Evolutionary conservation across 768 basidiomycete species (phyloP).

Genomic region (Pilatotrama ljubarskyi): DNA sequence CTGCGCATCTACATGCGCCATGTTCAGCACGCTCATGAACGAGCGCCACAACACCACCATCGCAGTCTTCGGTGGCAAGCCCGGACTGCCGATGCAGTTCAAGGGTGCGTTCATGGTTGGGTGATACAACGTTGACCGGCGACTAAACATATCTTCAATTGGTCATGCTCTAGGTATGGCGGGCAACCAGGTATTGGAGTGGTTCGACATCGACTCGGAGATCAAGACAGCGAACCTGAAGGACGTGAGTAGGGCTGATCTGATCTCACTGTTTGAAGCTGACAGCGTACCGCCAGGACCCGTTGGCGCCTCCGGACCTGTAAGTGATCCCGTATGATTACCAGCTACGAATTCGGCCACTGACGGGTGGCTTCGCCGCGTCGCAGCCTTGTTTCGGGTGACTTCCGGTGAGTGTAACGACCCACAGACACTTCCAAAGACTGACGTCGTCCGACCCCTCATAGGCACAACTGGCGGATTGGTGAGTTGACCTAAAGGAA

Average conservation of each 20-base stretch:
- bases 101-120: slow-evolving; percentile 34
- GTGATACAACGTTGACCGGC: too few relatives aligned
- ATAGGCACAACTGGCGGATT: slow-evolving; percentile 37
- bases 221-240: slow-evolving; percentile 51
- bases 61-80: slow-evolving; percentile 59
- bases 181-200: slow-evolving; percentile 64
- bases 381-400: slow-evolving; percentile 36
- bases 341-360: not conserved
- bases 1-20: slow-evolving; percentile 64
- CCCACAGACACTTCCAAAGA: too few relatives aligned
- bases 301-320: slow-evolving; percentile 41
- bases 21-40: slow-evolving; percentile 63
- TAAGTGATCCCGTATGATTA: slow-evolving; percentile 22
- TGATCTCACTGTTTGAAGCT: not conserved
- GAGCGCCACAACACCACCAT: slow-evolving; percentile 54
- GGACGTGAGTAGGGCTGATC: slow-evolving; percentile 24
- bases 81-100: slow-evolving; percentile 49
- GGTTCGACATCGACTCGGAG: slow-evolving; percentile 59
- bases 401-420: slow-evolving; percentile 45
- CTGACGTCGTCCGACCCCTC: too few relatives aligned
- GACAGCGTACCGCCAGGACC: slow-evolving; percentile 29
- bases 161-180: slow-evolving; percentile 42
- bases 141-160: not conserved
- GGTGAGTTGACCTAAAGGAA: slow-evolving; percentile 32
- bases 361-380: not conserved